phyloP scores from a whole-genome alignment of 805 yeast genomes.

The Candida rishiriensis region DNA sequence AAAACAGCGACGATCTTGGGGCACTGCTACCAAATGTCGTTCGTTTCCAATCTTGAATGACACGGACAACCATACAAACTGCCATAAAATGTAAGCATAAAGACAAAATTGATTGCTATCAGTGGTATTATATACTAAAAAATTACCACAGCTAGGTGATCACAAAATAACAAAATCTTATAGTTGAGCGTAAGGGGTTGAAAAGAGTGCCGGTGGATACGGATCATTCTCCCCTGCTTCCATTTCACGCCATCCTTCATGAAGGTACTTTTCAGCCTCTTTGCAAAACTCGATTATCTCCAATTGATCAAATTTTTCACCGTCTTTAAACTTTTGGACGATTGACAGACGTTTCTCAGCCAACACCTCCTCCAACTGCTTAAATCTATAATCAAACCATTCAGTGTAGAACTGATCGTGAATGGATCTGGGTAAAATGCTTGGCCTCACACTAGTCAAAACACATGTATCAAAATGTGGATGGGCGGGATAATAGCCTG shows the following conservation, averaged over 20 bases:
- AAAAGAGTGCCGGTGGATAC: conserved; percentile 27
- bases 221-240: conserved; percentile 29
- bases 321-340: conserved; percentile 13
- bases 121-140: no score
- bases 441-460: conserved; percentile 32
- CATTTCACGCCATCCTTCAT: conserved; percentile 30
- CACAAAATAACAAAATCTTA: background rate
- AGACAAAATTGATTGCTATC: no score
- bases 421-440: conserved; percentile 31
- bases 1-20: no score
- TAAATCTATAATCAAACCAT: conserved; percentile 32
- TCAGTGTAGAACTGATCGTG: conserved; percentile 32
- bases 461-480: conserved; percentile 30
- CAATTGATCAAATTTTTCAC: conserved; percentile 28
- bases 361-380: conserved; percentile 26
- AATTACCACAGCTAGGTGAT: background rate
- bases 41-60: no score
- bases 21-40: no score
- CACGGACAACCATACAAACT: no score
- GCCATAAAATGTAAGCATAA: no score
- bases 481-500: conserved; percentile 28
- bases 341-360: conserved; percentile 16
- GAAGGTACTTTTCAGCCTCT: conserved; percentile 27
- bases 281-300: conserved; percentile 25
- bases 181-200: conserved; percentile 21